phyloP scores from a whole-genome alignment of 2,329 filamentous ascomycete species.

The Tympanopsis confertula region DNA sequence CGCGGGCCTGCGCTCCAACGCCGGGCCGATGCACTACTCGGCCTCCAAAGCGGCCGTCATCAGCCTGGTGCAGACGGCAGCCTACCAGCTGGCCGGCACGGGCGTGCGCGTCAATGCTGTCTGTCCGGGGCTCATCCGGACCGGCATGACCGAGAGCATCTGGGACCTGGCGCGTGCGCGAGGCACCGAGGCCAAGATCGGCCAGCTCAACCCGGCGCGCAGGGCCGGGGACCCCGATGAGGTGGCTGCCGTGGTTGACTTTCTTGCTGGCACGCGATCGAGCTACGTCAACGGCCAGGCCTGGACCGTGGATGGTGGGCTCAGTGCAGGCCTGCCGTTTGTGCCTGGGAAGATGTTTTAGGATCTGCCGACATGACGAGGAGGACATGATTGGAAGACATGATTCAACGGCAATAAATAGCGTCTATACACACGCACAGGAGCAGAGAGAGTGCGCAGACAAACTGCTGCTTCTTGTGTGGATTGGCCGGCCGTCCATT shows the following conservation, averaged over 20 bases:
- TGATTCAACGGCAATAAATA: too few relatives aligned
- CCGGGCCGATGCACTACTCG: constrained; percentile 77
- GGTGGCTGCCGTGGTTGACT: constrained; percentile 78
- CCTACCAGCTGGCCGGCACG: constrained; percentile 75
- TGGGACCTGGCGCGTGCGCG: constrained; percentile 53
- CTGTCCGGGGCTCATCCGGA: constrained; percentile 87
- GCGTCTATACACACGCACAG: too few relatives aligned
- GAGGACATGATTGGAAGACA: too few relatives aligned
- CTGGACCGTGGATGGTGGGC: constrained; percentile 81
- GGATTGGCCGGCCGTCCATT: too few relatives aligned
- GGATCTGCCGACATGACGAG: too few relatives aligned
- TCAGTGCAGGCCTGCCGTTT: constrained; percentile 81
- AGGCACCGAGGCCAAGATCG: constrained; percentile 75
- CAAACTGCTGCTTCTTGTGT: too few relatives aligned
- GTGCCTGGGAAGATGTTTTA: constrained; percentile 60
- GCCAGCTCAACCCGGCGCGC: constrained; percentile 77
- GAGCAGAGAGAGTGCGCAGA: too few relatives aligned
- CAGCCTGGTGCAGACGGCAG: constrained; percentile 70
- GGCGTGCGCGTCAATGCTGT: constrained; percentile 79
- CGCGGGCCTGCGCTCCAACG: constrained; percentile 79
- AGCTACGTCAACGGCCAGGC: constrained; percentile 94
- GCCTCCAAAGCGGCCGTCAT: constrained; percentile 84
- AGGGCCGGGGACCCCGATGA: constrained; percentile 74
- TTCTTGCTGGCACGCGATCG: constrained; percentile 77
- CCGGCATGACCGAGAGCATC: constrained; percentile 66